Base-by-base conservation (phyloP, 2,329 filamentous ascomycete species). In the Ceratocystis smalleyi region DNA sequence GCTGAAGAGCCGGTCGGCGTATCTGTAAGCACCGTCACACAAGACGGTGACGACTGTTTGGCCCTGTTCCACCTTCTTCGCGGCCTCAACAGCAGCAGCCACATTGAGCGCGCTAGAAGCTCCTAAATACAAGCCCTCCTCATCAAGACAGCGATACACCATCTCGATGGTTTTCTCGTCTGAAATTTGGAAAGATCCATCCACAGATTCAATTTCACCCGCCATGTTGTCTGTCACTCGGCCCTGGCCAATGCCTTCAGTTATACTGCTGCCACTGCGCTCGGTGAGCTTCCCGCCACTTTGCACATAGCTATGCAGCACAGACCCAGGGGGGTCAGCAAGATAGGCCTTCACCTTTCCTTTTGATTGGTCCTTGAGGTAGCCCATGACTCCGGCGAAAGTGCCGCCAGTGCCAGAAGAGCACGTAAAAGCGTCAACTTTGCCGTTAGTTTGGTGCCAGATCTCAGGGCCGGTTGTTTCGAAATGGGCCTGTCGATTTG, bases 401-500 rank as follows among this genome's bases (percentile, higher is more conserved):
- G 92, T 97, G 59, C 94, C 94, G 5, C 82, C 94, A 0, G 94
- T 99, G 60, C 94, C 94, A 0, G 92, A 96, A 2, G 91, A 87
- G 75, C 92, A 97, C 2, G 91, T 96, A 71, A 99, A 99, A 3
- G 91, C 94, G 74, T 97, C 91, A 24, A 99, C 76, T 68, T 86
- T 86, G 43, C 94, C 92, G 1, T 73, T 76, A 0, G 94, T 97
- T 79, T 99, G 94, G 32, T 85, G 78, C 94, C 94, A 99, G 72
- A 99, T 96, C 76, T 99, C 94, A 0, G 94, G 94, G 0, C 94
- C 94, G 0, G 94, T 99, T 1, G 92, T 97, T 78, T 96, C 92
- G 70, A 97, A 87, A 74, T 99, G 94, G 59, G 94, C 94, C 71
- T 88, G 85, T 62, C 94, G 83, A 76, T 99, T 99, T 63, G 94